Evolutionary conservation across 306 rosid species (phyloP).

Genomic region (Cyclanthera cordifolia): DNA sequence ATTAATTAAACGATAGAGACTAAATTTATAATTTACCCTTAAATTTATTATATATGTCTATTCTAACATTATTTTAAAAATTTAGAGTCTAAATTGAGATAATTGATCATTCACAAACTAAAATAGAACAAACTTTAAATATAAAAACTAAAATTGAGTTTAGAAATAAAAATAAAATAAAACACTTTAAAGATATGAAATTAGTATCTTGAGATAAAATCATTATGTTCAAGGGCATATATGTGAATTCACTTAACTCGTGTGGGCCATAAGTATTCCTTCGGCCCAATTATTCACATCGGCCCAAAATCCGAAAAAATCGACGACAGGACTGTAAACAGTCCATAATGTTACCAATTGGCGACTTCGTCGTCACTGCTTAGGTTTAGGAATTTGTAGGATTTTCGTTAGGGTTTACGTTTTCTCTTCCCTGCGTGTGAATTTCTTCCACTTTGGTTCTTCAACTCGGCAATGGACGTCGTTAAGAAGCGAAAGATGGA

Average conservation of each 20-base stretch:
- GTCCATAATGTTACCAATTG: not conserved
- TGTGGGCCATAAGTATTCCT: not conserved
- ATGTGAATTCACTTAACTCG: not conserved
- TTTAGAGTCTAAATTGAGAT: too few relatives aligned
- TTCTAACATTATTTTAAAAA: too few relatives aligned
- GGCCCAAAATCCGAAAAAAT: not conserved
- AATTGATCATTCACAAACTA: too few relatives aligned
- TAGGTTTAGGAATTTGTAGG: not conserved
- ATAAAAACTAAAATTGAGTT: too few relatives aligned
- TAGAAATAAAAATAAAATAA: too few relatives aligned
- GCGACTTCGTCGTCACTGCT: not conserved
- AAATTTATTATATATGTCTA: too few relatives aligned
- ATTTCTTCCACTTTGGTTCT: not conserved
- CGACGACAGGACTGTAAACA: not conserved
- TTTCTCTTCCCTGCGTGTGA: not conserved
- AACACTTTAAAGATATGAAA: too few relatives aligned
- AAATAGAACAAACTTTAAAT: too few relatives aligned
- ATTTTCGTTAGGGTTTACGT: not conserved
- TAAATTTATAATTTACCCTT: too few relatives aligned
- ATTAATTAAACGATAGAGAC: too few relatives aligned
- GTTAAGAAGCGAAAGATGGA: slow-evolving; percentile 77
- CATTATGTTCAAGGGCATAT: not conserved
- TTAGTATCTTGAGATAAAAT: too few relatives aligned
- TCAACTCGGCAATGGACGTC: slow-evolving; percentile 37
- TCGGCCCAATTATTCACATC: not conserved